Base-by-base conservation (phyloP, 495 filamentous ascomycete genomes). In the Penicillium waksmanii region DNA sequence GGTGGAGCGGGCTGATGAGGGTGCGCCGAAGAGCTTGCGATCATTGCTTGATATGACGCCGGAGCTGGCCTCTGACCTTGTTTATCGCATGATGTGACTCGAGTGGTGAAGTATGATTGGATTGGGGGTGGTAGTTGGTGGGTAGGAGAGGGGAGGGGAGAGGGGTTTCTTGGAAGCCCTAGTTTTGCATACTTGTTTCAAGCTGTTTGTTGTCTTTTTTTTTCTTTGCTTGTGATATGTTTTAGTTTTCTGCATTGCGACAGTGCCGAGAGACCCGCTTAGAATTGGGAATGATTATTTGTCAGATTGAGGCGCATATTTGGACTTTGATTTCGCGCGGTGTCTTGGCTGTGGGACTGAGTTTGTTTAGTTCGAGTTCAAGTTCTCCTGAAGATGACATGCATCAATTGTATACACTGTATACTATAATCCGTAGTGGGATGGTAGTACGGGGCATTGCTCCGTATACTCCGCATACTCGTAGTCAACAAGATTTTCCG, bases 51-150 rank as follows among this genome's bases (percentile, higher is more conserved):
- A 80, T 56, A 64, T 61, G 51, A 75, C 72, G 35, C 70, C 76
- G 5, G 77, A 80, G 63, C 58, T 80, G 60, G 77, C 73, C 42
- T 77, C 75, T 52, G 77, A 80, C 69, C 64, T 80, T 66, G 72
- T 80, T n/a, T 80, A 78, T 51, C 76, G 76, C 7, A 77, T 79
- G 75, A 74, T 75, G 73, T 74, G 62, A 71, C 21, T 38, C 9
- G 46, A 38, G 21, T 8, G 15, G 21, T 11, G 15, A n/a, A 0
- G 35, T 62, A 46, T 61, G 62, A 62, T 62, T 57, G 59, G 53
- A 17, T 9, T 9, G 13, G 34, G 34, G 13, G 34, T 10, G 13
- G 34, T 9, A 13, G 13, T 36, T 9, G 34, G 13, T 36, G 34
- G 34, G 9, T 36, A 36, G 34, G 34, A 36, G 34, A 36, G 34